Base-by-base conservation (phyloP, 768 basidiomycete genomes). In the Xerocomus potaroensis region DNA sequence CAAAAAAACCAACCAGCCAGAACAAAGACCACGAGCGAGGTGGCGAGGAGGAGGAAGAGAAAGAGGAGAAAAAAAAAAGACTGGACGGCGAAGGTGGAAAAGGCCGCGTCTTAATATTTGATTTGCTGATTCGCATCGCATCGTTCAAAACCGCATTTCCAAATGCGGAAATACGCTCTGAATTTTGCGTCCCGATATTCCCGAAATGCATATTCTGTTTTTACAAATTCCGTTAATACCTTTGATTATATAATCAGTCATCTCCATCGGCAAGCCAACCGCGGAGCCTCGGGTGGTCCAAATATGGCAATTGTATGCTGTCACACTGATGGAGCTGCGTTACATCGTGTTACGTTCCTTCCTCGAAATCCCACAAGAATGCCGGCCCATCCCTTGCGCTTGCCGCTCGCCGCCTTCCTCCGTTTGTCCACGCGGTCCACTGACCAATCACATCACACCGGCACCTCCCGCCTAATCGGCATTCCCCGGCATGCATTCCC, bases 61-160 rank as follows among this genome's bases (percentile, higher is more conserved):
- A 49, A 58, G 50, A n/a, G n/a, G n/a, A n/a, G n/a, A n/a, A n/a
- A n/a, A n/a, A n/a, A n/a, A n/a, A n/a, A n/a, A 61, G 61, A 62
- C 52, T 56, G 52, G 62, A 60, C 52, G 51, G 38, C 47, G 41
- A 39, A 46, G 43, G 49, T 39, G 42, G 44, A 60, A 63, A 66
- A 61, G 53, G 47, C 59, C 55, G n/a, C n/a, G 64, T 54, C 64
- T 62, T 67, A 66, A 65, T 68, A 68, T 68, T 68, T 66, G 64
- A 66, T 68, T 66, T 57, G 60, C 47, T 57, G 64, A 62, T 62
- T 67, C 65, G 59, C 66, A 64, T 65, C 63, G 56, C 60, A 62
- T 54, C 54, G 47, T 46, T 49, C 46, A 43, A 27, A 61, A 63
- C 58, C 43, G 42, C 16, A 36, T 12, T 43, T 26, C 64, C 56